Evolutionary conservation across 129 eudicot species (phyloP), one percentile per base, ranked within the genome.

Genomic region (Heracleum sosnowskyi): DNA sequence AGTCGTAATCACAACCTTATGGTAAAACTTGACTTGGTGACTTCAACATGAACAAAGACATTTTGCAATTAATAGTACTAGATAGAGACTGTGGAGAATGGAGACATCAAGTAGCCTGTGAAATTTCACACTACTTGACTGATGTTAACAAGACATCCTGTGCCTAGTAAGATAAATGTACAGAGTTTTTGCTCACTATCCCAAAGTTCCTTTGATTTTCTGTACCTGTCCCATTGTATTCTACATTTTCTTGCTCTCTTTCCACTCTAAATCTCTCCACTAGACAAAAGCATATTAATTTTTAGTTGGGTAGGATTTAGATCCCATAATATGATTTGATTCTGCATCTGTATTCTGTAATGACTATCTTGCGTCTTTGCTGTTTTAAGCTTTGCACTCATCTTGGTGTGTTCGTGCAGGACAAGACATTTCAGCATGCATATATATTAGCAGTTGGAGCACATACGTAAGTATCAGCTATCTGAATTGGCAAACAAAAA

Each of bases 351-450:
- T 39, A 31, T 73, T 73, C 16, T 42, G 18, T 72, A 16, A 39
- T 51, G 39, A 79, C 24, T 49, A 66, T 73, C 33, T 33, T 76
- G 41, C 44, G 11, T 42, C 11, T 42, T 42, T 18, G 33, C 57
- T 11, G 3, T 44, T 46, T 36, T 74, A 11, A 60, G 17, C 69
- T 78, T 49, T 77, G 47, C 40, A 45, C 29, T 34, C 28, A 69
- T 76, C 42, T 37, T 76, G 49, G 70, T 66, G 69, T 47, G 36
- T 37, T 60, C 28, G 69, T 93, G 89, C 92, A 91, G 97, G 97
- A 94, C 76, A 91, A 94, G 88, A 94, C 98, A 17, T 94, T 94
- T 80, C 98, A 93, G 78, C 98, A 94, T 89, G 88, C 91, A 70
- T 94, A 94, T 75, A 79, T 94, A 81, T 89, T 93, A 53, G 96